These are phyloP conservation scores for Wickerhamomyces bovis DNA, from an alignment of 805 yeast genomes.

Conservation along the genomic window DNA sequence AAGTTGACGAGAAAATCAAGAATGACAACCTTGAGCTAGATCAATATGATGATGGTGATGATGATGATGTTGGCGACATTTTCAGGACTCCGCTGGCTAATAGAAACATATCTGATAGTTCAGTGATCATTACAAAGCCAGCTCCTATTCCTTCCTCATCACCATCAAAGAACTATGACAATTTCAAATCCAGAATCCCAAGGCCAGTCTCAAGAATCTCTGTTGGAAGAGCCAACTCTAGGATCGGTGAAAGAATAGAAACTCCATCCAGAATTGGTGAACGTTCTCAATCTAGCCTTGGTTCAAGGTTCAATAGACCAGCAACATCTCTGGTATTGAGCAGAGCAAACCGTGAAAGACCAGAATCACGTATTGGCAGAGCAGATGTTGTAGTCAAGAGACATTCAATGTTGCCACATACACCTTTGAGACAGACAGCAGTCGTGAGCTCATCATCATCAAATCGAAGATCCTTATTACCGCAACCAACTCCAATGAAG, in stretches of 20 bases:
- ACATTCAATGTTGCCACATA: slow-evolving; percentile 21
- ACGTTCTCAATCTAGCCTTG: slow-evolving; percentile 13
- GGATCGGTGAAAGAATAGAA: slow-evolving; percentile 1
- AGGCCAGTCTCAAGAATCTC: slow-evolving; percentile 18
- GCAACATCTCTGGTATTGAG: slow-evolving; percentile 16
- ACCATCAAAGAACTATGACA: neutral
- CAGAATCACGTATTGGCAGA: slow-evolving; percentile 8
- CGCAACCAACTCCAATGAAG: slow-evolving; percentile 24
- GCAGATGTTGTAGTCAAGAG: slow-evolving; percentile 5
- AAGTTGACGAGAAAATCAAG: slow-evolving; percentile 6
- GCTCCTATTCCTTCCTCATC: neutral
- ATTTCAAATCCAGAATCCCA: slow-evolving; percentile 17
- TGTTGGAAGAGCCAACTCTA: slow-evolving; percentile 6
- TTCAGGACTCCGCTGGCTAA: slow-evolving; percentile 17
- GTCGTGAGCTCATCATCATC: neutral
- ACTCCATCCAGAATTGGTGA: neutral
- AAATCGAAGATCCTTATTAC: slow-evolving; percentile 16
- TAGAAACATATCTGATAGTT: slow-evolving; percentile 7
- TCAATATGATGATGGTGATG: neutral
- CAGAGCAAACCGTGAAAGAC: slow-evolving; percentile 8
- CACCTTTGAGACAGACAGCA: slow-evolving; percentile 13
- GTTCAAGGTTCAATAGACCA: slow-evolving; percentile 11
- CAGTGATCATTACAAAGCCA: neutral
- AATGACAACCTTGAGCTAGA: slow-evolving; percentile 2
- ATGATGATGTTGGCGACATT: neutral